These are phyloP conservation scores for Tetracentron sinense DNA, from an alignment of 164 flowering plant species.

Conservation along the genomic window DNA sequence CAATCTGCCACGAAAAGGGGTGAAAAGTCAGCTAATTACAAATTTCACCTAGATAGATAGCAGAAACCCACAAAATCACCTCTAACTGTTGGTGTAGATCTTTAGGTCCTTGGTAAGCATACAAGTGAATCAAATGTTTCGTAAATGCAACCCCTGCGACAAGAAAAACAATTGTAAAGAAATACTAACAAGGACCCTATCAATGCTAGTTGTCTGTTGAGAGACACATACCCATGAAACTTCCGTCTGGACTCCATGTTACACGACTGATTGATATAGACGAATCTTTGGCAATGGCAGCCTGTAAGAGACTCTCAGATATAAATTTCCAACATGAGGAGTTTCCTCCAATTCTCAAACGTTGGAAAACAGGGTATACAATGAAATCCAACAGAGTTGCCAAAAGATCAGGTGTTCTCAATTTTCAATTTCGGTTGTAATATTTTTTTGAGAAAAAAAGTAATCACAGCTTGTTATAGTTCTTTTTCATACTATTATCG, in stretches of 20 bases:
- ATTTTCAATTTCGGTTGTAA: too few relatives aligned
- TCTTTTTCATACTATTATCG: too few relatives aligned
- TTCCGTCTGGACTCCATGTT: slow-evolving; percentile 89
- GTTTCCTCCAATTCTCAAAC: background rate
- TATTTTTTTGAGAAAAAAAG: too few relatives aligned
- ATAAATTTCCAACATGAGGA: background rate
- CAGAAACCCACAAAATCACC: slow-evolving; percentile 37
- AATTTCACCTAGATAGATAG: background rate
- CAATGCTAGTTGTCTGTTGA: background rate
- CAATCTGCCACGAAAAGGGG: slow-evolving; percentile 57
- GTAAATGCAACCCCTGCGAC: slow-evolving; percentile 73
- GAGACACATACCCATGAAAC: slow-evolving; percentile 50
- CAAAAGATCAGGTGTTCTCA: background rate
- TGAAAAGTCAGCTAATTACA: background rate
- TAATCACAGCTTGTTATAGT: too few relatives aligned
- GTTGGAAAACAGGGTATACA: background rate
- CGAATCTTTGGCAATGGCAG: slow-evolving; percentile 52
- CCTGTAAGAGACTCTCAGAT: slow-evolving; percentile 39
- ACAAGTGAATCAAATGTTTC: slow-evolving; percentile 75
- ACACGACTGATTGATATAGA: slow-evolving; percentile 68
- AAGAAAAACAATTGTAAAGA: slow-evolving; percentile 19
- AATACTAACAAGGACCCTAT: slow-evolving; percentile 10
- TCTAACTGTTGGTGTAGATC: slow-evolving; percentile 67
- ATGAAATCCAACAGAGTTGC: background rate
- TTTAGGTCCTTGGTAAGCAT: slow-evolving; percentile 54